Base-by-base conservation (phyloP, 768 basidiomycete species). In the Neoboletus subvelutipes region DNA sequence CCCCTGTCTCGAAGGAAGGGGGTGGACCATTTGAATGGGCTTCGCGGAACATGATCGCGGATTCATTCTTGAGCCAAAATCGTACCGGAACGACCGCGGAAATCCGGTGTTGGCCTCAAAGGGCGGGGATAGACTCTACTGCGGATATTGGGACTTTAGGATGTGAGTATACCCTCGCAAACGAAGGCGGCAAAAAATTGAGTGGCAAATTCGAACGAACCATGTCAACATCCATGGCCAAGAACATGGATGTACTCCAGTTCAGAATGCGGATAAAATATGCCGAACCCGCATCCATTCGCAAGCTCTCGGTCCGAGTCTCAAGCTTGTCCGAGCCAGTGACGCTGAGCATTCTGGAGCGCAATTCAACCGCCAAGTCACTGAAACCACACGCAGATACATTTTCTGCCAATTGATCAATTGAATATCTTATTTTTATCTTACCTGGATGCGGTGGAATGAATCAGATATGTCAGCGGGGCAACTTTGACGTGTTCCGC, bases 1-100 rank as follows among this genome's bases (percentile, higher is more conserved):
- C 58, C 57, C 57, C 58, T 59, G 24, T 55, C 43, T 60, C 18
- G 9, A 45, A 17, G 33, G 5, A 41, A n/a, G 24, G 31, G 45
- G 33, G 33, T 31, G 17, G 37, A 40, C 3, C 13, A 28, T 29
- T 31, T 22, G 39, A 54, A 54, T n/a, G n/a, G 18, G 3, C 15
- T 15, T 37, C 36, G 55, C 55, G 55, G 55, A 45, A 56, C 9
- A 26, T 46, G 24, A 57, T 55, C 54, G 54, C 31, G 40, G 15
- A 17, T 54, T 54, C 47, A 54, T 17, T 36, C 34, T 36, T 24
- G 18, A 28, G 17, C 31, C 42, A n/a, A 22, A 17, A 29, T 36
- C 46, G n/a, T 20, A 15, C 15, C 34, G 28, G 53, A 39, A 37
- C 36, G 17, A 11, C 37, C 50, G 50, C 53, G n/a, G 51, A 29